Percentiles rank a stretch among this genome's conserved stretches.
phyloP scores from a whole-genome alignment of 805 yeast species.

The Metschnikowia cubensis region DNA sequence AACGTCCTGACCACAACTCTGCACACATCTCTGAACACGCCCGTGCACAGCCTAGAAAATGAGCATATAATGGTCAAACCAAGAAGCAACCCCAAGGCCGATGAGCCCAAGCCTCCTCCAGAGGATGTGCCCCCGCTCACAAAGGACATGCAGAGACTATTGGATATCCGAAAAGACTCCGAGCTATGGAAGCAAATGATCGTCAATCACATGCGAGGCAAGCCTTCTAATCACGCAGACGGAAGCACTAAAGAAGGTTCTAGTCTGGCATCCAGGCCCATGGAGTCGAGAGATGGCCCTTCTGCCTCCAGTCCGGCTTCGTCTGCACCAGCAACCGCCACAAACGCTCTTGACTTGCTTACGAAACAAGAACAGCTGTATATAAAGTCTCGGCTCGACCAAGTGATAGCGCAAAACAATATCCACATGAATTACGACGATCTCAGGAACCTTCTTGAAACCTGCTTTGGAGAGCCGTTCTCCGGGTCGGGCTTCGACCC shows the following conservation, averaged over 20 bases:
- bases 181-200: slow-evolving; percentile 35
- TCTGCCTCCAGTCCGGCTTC: neutral
- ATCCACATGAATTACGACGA: slow-evolving; percentile 10
- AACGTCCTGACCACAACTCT: neutral
- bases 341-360: slow-evolving; percentile 2
- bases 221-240: neutral
- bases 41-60: neutral
- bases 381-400: slow-evolving; percentile 10
- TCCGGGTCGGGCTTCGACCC: slow-evolving; percentile 13
- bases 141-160: slow-evolving; percentile 13
- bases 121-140: neutral
- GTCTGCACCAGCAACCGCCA: neutral
- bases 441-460: slow-evolving; percentile 9
- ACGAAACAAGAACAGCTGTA: slow-evolving; percentile 10
- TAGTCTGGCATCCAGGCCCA: neutral
- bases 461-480: slow-evolving; percentile 7
- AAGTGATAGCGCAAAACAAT: slow-evolving; percentile 6
- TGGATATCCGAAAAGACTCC: slow-evolving; percentile 28
- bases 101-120: neutral
- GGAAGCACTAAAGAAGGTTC: neutral
- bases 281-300: neutral
- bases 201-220: neutral
- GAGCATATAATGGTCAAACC: neutral
- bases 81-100: neutral
- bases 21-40: neutral